These are phyloP conservation scores for Aaosphaeria pasadenensis DNA, from an alignment of 2,329 filamentous ascomycete genomes.

Conservation along the genomic window DNA sequence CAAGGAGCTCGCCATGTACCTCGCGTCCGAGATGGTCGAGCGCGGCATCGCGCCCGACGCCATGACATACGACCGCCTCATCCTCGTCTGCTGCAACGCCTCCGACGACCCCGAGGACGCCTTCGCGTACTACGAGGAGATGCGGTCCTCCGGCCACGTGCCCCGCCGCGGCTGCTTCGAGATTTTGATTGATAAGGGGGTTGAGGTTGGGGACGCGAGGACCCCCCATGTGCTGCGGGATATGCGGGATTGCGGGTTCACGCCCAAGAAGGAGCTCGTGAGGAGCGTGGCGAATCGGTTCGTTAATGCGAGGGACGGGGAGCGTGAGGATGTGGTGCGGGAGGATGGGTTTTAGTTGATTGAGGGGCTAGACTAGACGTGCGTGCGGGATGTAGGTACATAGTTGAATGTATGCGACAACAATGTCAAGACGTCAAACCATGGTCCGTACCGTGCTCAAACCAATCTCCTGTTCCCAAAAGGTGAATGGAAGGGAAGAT, in stretches of 20 bases:
- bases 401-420: too few relatives aligned
- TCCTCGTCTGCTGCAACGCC: conserved; percentile 52
- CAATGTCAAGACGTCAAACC: too few relatives aligned
- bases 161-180: conserved; percentile 33
- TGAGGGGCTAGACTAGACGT: too few relatives aligned
- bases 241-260: conserved; percentile 17
- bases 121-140: conserved; percentile 50
- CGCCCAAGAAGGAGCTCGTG: not conserved
- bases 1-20: conserved; percentile 58
- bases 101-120: conserved; percentile 43
- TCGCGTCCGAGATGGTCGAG: conserved; percentile 60
- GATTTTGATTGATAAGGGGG: conserved; percentile 22
- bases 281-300: conserved; percentile 1
- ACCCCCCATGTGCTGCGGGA: conserved; percentile 27
- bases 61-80: conserved; percentile 61
- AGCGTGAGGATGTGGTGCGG: not conserved
- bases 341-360: too few relatives aligned
- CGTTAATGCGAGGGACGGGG: not conserved
- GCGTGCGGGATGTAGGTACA: too few relatives aligned
- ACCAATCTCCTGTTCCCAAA: too few relatives aligned
- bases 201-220: conserved; percentile 26
- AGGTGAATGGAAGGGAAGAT: too few relatives aligned
- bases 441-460: too few relatives aligned
- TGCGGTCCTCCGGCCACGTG: conserved; percentile 33
- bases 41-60: conserved; percentile 53